Percentiles rank a stretch among this genome's conserved stretches.
Conservation (phyloP, 148 eudicot species). For the Gaultheria prostrata region DNA sequence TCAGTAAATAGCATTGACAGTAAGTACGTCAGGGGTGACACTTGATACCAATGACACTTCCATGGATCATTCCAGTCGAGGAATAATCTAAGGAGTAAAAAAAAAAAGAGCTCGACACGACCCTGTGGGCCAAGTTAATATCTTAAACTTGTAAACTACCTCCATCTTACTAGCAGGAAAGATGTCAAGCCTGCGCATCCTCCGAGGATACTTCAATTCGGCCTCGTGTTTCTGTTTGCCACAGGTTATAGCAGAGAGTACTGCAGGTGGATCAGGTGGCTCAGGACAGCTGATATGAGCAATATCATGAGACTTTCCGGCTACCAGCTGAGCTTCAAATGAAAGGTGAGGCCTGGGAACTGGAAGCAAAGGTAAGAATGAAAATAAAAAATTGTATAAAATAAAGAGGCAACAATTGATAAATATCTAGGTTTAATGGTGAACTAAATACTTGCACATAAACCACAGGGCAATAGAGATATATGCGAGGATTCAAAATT, state of each 20-base stretch:
- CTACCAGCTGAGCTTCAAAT: constrained; percentile 92
- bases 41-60: no score
- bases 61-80: no score
- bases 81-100: background rate
- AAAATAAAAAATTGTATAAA: background rate
- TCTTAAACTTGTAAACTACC: constrained; percentile 37
- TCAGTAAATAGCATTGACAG: no score
- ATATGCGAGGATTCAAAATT: background rate
- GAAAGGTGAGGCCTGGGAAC: constrained; percentile 93
- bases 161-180: constrained; percentile 79
- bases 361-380: constrained; percentile 20
- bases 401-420: background rate
- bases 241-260: constrained; percentile 46
- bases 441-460: background rate
- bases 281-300: constrained; percentile 77
- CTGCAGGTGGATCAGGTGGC: constrained; percentile 57
- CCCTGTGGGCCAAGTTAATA: background rate
- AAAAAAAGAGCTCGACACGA: background rate
- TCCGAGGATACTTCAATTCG: constrained; percentile 82
- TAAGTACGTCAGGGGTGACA: no score
- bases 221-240: constrained; percentile 95
- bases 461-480: background rate
- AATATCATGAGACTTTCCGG: constrained; percentile 87
- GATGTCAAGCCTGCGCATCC: constrained; percentile 83
- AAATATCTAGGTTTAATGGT: background rate